Conservation (phyloP, 495 filamentous ascomycete species). For the Aspergillus heteromorphus region DNA sequence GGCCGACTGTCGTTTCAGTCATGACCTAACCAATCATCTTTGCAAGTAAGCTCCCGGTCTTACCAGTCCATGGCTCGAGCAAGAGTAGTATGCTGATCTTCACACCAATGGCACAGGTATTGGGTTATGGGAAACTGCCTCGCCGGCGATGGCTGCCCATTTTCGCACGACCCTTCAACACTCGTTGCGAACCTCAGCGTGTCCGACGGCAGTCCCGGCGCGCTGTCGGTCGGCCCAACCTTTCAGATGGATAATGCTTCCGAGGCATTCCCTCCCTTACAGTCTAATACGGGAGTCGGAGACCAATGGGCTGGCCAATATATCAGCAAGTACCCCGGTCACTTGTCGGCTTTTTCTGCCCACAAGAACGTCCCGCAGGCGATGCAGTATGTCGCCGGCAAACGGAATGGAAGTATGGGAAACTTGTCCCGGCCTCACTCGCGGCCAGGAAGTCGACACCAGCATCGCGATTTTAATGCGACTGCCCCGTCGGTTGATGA, state of each 20-base stretch:
- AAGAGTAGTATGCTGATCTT: slow-evolving; percentile 4
- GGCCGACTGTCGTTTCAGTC: slow-evolving; percentile 94
- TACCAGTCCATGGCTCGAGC: neutral
- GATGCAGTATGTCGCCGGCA: slow-evolving; percentile 36
- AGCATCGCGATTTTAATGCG: slow-evolving; percentile 60
- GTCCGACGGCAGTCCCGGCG: slow-evolving; percentile 46
- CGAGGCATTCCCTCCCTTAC: slow-evolving; percentile 81
- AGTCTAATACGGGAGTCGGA: slow-evolving; percentile 28
- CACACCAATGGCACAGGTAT: slow-evolving; percentile 53
- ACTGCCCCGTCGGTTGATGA: slow-evolving; percentile 81
- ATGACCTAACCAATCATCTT: slow-evolving; percentile 89
- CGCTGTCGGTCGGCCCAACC: slow-evolving; percentile 31
- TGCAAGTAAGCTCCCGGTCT: slow-evolving; percentile 78
- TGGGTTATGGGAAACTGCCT: slow-evolving; percentile 97
- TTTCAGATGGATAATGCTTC: slow-evolving; percentile 74
- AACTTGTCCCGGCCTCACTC: slow-evolving; percentile 61
- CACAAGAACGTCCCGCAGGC: slow-evolving; percentile 23
- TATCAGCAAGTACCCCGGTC: slow-evolving; percentile 33
- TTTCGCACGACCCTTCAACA: slow-evolving; percentile 91
- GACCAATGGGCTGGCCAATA: slow-evolving; percentile 59
- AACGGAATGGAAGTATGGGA: slow-evolving; percentile 45
- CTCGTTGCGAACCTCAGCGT: slow-evolving; percentile 65
- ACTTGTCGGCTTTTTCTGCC: slow-evolving; percentile 25
- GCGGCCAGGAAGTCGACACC: slow-evolving; percentile 80
- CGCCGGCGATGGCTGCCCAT: slow-evolving; percentile 89